Evolutionary conservation across 371 early-diverging fungal species (phyloP).

Genomic region (Blakeslea trispora): DNA sequence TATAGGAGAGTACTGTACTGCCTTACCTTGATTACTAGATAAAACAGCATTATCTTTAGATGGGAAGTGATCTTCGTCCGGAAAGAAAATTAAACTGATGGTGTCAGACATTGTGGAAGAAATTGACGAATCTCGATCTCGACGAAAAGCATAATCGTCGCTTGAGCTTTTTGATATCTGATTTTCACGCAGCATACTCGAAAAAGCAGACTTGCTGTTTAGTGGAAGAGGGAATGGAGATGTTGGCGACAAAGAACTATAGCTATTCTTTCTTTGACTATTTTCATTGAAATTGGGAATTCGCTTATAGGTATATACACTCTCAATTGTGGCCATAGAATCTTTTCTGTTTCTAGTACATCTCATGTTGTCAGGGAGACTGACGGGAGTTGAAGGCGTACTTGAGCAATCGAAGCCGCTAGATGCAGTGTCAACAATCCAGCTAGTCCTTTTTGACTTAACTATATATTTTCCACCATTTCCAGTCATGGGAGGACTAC

Average conservation of each 20-base stretch:
- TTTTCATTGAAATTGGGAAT: not conserved
- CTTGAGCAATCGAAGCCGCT: conserved; percentile 16
- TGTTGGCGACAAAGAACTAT: not conserved
- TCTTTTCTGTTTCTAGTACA: conserved; percentile 15
- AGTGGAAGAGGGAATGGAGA: not conserved
- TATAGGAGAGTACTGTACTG: not conserved
- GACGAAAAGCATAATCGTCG: not conserved
- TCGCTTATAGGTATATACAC: not conserved
- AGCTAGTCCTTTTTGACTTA: conserved; percentile 33
- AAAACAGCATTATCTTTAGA: not conserved
- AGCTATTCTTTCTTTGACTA: not conserved
- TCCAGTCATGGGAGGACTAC: conserved; percentile 24
- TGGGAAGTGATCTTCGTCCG: conserved; percentile 7
- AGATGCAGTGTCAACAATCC: conserved; percentile 22
- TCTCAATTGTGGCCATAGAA: conserved; percentile 1
- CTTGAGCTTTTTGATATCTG: not conserved
- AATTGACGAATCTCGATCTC: conserved; percentile 9
- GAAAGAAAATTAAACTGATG: conserved; percentile 1
- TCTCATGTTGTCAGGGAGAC: conserved; percentile 16
- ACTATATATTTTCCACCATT: conserved; percentile 35
- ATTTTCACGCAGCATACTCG: conserved; percentile 11
- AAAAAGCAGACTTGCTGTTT: conserved; percentile 6
- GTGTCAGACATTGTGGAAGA: conserved; percentile 18
- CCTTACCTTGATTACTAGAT: not conserved
- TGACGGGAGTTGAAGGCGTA: conserved; percentile 23